Conservation (phyloP, 2,329 filamentous ascomycete species). For the Neonectria magnoliae region DNA sequence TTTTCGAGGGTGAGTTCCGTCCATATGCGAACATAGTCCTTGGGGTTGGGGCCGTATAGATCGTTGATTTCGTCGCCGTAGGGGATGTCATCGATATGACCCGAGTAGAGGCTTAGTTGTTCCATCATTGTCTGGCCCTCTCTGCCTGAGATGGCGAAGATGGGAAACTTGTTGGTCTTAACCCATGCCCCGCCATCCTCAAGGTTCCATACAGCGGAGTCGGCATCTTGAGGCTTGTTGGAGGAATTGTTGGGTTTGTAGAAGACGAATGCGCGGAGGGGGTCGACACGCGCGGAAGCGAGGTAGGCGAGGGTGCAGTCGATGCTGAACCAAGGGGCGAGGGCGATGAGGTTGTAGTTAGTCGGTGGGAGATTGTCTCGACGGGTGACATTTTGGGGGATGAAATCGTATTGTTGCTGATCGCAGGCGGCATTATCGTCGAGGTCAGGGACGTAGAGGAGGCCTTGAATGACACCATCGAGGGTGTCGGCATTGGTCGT, state of each 20-base stretch:
- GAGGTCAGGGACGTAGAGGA: constrained; percentile 87
- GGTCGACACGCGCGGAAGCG: constrained; percentile 64
- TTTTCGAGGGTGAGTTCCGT: constrained; percentile 62
- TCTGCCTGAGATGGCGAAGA: constrained; percentile 81
- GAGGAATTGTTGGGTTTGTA: constrained; percentile 67
- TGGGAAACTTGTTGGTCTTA: constrained; percentile 74
- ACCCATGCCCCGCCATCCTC: constrained; percentile 78
- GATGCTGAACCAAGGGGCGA: constrained; percentile 86
- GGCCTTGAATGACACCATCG: constrained; percentile 74
- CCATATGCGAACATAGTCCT: constrained; percentile 70
- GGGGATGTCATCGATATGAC: constrained; percentile 72
- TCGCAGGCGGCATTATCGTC: constrained; percentile 67
- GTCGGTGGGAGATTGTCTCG: constrained; percentile 72
- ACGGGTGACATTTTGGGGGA: constrained; percentile 81
- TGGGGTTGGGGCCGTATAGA: constrained; percentile 63
- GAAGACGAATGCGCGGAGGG: constrained; percentile 71
- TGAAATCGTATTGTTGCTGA: constrained; percentile 68
- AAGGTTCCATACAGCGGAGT: constrained; percentile 75
- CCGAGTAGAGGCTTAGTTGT: constrained; percentile 80
- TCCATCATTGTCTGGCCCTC: constrained; percentile 75
- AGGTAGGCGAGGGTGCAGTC: constrained; percentile 81
- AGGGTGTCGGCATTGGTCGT: constrained; percentile 69
- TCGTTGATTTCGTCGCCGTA: constrained; percentile 65
- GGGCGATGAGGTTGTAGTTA: constrained; percentile 79
- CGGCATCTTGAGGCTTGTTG: constrained; percentile 70